phyloP scores from a whole-genome alignment of 768 basidiomycete genomes.

The Boletus pseudopeckii region DNA sequence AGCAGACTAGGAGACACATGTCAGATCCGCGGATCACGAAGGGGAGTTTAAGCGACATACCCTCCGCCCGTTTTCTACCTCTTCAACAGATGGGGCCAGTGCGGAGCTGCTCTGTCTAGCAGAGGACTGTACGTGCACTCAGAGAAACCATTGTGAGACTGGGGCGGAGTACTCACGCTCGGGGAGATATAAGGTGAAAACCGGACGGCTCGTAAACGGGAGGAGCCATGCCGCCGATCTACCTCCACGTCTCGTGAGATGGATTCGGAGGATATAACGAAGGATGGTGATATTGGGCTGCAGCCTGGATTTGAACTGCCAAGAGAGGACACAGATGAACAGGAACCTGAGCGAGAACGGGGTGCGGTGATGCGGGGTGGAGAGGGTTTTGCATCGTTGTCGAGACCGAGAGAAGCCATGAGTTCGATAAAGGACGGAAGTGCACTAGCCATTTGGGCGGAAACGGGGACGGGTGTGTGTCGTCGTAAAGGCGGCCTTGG shows the following conservation, averaged over 20 bases:
- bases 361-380: conserved; percentile 25
- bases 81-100: conserved; percentile 17
- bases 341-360: conserved; percentile 39
- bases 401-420: conserved; percentile 78
- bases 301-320: conserved; percentile 33
- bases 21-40: conserved; percentile 33
- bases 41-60: conserved; percentile 34
- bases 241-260: conserved; percentile 27
- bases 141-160: background rate
- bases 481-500: conserved; percentile 19
- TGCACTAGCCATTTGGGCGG: conserved; percentile 51
- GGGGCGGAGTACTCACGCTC: conserved; percentile 17
- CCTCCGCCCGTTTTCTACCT: conserved; percentile 24
- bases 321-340: conserved; percentile 45
- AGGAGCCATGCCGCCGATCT: conserved; percentile 27
- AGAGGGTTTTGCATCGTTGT: conserved; percentile 39
- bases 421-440: conserved; percentile 87
- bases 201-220: conserved; percentile 27
- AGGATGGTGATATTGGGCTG: conserved; percentile 33
- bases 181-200: conserved; percentile 32
- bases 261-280: conserved; percentile 34
- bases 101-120: conserved; percentile 47
- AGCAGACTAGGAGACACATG: conserved; percentile 24
- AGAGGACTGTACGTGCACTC: conserved; percentile 31
- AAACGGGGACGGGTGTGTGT: conserved; percentile 27